phyloP scores from a whole-genome alignment of 2,329 filamentous ascomycete species.

The Claviceps arundinis region DNA sequence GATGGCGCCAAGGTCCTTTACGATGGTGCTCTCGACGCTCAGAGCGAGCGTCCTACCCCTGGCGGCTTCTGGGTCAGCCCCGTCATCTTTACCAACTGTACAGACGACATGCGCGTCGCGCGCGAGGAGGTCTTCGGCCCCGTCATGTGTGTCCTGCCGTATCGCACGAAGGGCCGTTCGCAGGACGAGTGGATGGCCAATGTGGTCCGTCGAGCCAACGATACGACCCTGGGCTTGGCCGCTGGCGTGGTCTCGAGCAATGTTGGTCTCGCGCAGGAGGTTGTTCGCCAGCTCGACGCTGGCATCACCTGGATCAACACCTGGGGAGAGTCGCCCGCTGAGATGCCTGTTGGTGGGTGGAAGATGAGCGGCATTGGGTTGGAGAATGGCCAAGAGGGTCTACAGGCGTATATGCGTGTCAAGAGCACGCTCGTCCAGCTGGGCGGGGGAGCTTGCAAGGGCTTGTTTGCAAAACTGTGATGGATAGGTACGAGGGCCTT shows the following conservation, averaged over 20 bases:
- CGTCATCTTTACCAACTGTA: constrained; percentile 78
- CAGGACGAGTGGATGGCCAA: constrained; percentile 42
- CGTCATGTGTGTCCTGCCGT: constrained; percentile 69
- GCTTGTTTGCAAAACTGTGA: constrained; percentile 58
- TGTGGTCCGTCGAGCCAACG: constrained; percentile 59
- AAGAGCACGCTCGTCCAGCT: constrained; percentile 84
- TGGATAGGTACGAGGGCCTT: not conserved
- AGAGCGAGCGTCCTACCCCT: constrained; percentile 31
- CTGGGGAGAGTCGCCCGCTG: constrained; percentile 83
- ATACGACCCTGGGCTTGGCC: constrained; percentile 64
- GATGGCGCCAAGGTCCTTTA: constrained; percentile 64
- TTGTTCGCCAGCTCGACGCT: constrained; percentile 59
- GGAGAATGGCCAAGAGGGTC: constrained; percentile 68
- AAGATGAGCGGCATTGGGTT: constrained; percentile 80
- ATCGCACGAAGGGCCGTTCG: constrained; percentile 33
- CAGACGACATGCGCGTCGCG: constrained; percentile 66
- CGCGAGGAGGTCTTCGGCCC: constrained; percentile 82
- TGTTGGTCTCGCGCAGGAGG: constrained; percentile 57
- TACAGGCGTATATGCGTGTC: constrained; percentile 73
- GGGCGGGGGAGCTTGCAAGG: constrained; percentile 46
- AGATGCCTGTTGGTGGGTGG: constrained; percentile 90
- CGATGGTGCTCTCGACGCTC: constrained; percentile 52
- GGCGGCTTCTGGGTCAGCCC: constrained; percentile 75
- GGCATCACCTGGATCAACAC: constrained; percentile 90
- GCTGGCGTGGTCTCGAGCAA: constrained; percentile 74